Conservation (phyloP, 805 yeast species). For the Pichia deserticola region DNA sequence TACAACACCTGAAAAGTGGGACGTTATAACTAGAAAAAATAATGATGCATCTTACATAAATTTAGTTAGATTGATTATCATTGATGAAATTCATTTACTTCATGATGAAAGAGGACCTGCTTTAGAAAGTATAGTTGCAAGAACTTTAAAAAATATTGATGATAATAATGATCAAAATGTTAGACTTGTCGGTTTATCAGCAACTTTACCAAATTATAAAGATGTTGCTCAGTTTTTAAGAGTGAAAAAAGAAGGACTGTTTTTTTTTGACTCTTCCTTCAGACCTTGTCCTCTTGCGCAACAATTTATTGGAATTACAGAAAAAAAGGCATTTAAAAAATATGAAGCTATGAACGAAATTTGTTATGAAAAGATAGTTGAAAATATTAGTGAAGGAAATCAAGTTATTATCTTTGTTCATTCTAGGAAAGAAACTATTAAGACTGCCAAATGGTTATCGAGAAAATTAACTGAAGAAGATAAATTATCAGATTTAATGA, state of each 20-base stretch:
- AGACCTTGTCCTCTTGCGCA: slow-evolving; percentile 93
- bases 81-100: slow-evolving; percentile 88
- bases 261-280: slow-evolving; percentile 73
- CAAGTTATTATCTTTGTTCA: slow-evolving; percentile 91
- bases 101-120: slow-evolving; percentile 97
- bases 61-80: slow-evolving; percentile 61
- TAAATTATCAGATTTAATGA: slow-evolving; percentile 35
- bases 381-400: slow-evolving; percentile 52
- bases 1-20: slow-evolving; percentile 98
- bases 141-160: slow-evolving; percentile 49
- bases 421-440: slow-evolving; percentile 83
- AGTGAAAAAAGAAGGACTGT: slow-evolving; percentile 60
- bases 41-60: slow-evolving; percentile 58
- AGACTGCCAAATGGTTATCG: slow-evolving; percentile 70
- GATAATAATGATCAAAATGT: slow-evolving; percentile 37
- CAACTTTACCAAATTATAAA: slow-evolving; percentile 81
- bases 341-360: slow-evolving; percentile 83
- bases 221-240: slow-evolving; percentile 81
- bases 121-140: slow-evolving; percentile 75
- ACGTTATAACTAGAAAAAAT: slow-evolving; percentile 81
- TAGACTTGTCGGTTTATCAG: slow-evolving; percentile 81
- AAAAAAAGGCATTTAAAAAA: slow-evolving; percentile 69
- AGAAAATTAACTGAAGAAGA: slow-evolving; percentile 54
- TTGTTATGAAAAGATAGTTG: slow-evolving; percentile 72
- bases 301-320: slow-evolving; percentile 82